Evolutionary conservation across 768 basidiomycete genomes (phyloP), one percentile per base, ranked within the genome.

Genomic region (Psilocybe cubensis): DNA sequence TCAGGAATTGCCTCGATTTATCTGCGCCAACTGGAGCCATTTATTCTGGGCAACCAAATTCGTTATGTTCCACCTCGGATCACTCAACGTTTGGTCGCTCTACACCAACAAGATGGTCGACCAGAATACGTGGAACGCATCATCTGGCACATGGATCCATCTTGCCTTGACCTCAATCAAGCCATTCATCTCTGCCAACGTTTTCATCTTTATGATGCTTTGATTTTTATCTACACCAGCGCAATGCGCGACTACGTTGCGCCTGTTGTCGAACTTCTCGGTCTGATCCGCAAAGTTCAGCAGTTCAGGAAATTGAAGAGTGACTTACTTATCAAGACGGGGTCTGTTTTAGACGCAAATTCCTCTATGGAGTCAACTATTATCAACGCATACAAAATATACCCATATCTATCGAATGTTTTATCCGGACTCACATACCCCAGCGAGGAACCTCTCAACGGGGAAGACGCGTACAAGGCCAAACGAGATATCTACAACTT

Each of bases 131-230:
- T 90, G 1, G 96, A 99, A 70, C 84, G 85, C 27, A 78, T 98
- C 55, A 96, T 99, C 53, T 98, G 95, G 94, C 93, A 96, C 68
- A 93, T 98, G 62, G 92, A 97, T 63, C 94, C 96, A 1, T 75
- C 83, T 2, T 92, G 88, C 63, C 75, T 99, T 57, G 97, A 99
- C 67, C 87, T 98, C 73, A 92, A 98, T 66, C 96, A 98, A 73
- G 89, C 90, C 4, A 90, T 98, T 62, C 80, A 72, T 23, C 79
- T 99, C 4, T 99, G 97, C 66, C 89, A 94, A 70, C 80, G 74
- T 56, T 83, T 94, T 66, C 81, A 81, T 24, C 83, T 98, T 4
- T 97, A 94, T 75, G 96, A 98, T 65, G 95, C 96, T 0, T 82
- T 98, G 56, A 89, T 96, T 56, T 96, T 97, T 70, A 88, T 98